These are phyloP conservation scores for Boletus holoroseus DNA, from an alignment of 1,284 basidiomycete genomes.

Conservation along the genomic window DNA sequence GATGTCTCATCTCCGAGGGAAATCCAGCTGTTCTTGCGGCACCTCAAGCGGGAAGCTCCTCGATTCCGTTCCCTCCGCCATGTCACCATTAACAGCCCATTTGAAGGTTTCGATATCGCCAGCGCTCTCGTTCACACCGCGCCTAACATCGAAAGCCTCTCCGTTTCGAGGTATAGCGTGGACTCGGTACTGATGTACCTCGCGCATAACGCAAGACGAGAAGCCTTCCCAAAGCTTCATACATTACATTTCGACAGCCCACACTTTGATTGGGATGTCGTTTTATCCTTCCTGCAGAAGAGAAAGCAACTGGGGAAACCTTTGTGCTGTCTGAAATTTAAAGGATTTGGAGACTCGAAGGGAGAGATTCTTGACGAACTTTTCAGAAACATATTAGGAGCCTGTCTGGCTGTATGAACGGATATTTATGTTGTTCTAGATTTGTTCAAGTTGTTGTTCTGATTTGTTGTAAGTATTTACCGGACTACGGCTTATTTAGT, in stretches of 20 bases:
- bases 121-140: conserved; percentile 25
- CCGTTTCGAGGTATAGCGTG: conserved; percentile 27
- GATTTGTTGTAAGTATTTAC: background rate
- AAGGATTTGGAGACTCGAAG: conserved; percentile 21
- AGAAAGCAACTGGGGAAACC: conserved; percentile 24
- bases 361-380: conserved; percentile 21
- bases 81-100: conserved; percentile 24
- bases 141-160: conserved; percentile 25
- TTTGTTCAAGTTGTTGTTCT: too few relatives aligned
- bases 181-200: conserved; percentile 26
- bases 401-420: conserved; percentile 22
- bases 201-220: conserved; percentile 29
- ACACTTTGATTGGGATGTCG: conserved; percentile 31
- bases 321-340: conserved; percentile 15
- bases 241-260: conserved; percentile 21
- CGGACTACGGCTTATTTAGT: background rate
- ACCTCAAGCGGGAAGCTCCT: conserved; percentile 28
- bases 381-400: conserved; percentile 23
- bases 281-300: conserved; percentile 27
- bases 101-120: conserved; percentile 26
- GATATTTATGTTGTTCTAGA: background rate
- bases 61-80: conserved; percentile 24
- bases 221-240: conserved; percentile 25
- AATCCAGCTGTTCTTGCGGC: conserved; percentile 27
- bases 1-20: conserved; percentile 27